Percentiles rank a stretch among this genome's conserved stretches.
Evolutionary conservation across 1,284 basidiomycete genomes (phyloP).

Genomic region (Cryptococcus sp.): DNA sequence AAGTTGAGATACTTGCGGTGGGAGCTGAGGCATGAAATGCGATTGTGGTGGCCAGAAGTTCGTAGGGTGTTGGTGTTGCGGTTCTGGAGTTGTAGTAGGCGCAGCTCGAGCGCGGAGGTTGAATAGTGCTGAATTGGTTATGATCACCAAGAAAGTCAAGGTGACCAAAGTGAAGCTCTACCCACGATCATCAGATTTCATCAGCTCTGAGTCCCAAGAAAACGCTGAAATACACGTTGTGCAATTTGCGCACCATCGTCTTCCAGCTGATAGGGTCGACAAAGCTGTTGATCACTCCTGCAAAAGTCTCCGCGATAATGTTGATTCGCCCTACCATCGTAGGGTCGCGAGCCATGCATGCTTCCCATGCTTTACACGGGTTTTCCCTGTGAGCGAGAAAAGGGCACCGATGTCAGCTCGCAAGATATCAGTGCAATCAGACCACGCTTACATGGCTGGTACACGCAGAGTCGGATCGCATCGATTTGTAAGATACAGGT

Average conservation of each 20-base stretch:
- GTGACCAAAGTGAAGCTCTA: constrained; percentile 78
- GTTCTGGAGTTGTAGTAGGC: not conserved
- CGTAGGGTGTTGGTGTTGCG: constrained; percentile 12
- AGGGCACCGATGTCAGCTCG: not conserved
- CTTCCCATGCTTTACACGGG: constrained; percentile 84
- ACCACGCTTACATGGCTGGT: constrained; percentile 66
- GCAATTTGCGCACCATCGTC: constrained; percentile 67
- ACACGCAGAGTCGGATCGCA: constrained; percentile 67
- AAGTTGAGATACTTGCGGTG: constrained; percentile 16
- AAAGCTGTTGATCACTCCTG: constrained; percentile 93
- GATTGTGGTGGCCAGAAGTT: constrained; percentile 21
- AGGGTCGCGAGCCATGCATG: constrained; percentile 95
- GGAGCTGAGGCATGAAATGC: constrained; percentile 23
- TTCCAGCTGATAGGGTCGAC: constrained; percentile 97
- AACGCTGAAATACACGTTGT: no score
- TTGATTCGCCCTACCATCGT: constrained; percentile 82
- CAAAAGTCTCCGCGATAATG: constrained; percentile 91
- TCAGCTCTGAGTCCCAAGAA: not conserved
- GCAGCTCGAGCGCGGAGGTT: constrained; percentile 51
- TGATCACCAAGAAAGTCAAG: constrained; percentile 73
- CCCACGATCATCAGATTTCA: not conserved
- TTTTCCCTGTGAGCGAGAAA: constrained; percentile 53
- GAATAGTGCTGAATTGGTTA: constrained; percentile 77
- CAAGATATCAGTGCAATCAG: not conserved
- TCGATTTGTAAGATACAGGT: constrained; percentile 77